A percentile compares a stretch with the other conserved stretches of the same genome.
phyloP scores from a whole-genome alignment of 2,329 filamentous ascomycete genomes.

The Talaromyces sp. region DNA sequence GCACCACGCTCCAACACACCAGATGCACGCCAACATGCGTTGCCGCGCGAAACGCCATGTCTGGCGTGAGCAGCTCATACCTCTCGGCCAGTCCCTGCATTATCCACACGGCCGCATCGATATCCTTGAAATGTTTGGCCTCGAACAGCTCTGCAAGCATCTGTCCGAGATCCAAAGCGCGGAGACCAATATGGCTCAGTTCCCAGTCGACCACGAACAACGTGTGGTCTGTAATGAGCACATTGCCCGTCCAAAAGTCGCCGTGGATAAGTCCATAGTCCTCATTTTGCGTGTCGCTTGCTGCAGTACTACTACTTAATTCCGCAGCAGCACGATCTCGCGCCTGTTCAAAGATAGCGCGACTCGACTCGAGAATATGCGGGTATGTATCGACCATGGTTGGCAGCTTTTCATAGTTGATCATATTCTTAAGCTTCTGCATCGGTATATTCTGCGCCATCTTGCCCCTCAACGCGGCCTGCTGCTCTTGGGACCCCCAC shows the following conservation, averaged over 20 bases:
- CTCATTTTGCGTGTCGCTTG: neutral
- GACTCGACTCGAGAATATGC: slow-evolving; percentile 1
- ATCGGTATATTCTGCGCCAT: slow-evolving; percentile 1
- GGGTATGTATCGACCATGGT: slow-evolving; percentile 4
- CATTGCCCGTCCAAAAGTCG: slow-evolving; percentile 11
- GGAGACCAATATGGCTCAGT: slow-evolving; percentile 7
- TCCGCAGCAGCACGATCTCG: slow-evolving; percentile 1
- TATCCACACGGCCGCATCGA: slow-evolving; percentile 6
- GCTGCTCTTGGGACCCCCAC: slow-evolving; percentile 1
- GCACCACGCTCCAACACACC: slow-evolving; percentile 8
- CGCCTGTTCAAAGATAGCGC: slow-evolving; percentile 5
- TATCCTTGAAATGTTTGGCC: slow-evolving; percentile 4
- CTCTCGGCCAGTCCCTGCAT: slow-evolving; percentile 1
- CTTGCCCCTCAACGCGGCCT: neutral
- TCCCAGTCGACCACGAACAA: slow-evolving; percentile 11
- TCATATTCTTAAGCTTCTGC: slow-evolving; percentile 8
- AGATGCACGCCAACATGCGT: slow-evolving; percentile 12
- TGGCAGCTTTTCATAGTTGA: slow-evolving; percentile 5
- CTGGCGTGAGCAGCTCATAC: neutral
- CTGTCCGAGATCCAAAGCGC: slow-evolving; percentile 5
- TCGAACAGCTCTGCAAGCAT: slow-evolving; percentile 10
- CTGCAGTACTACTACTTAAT: neutral
- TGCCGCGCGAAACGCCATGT: slow-evolving; percentile 3
- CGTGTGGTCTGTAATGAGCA: neutral
- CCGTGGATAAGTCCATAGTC: slow-evolving; percentile 9